These are phyloP conservation scores for Solanum raphanifolium DNA, from an alignment of 257 asterid genomes.

Conservation along the genomic window DNA sequence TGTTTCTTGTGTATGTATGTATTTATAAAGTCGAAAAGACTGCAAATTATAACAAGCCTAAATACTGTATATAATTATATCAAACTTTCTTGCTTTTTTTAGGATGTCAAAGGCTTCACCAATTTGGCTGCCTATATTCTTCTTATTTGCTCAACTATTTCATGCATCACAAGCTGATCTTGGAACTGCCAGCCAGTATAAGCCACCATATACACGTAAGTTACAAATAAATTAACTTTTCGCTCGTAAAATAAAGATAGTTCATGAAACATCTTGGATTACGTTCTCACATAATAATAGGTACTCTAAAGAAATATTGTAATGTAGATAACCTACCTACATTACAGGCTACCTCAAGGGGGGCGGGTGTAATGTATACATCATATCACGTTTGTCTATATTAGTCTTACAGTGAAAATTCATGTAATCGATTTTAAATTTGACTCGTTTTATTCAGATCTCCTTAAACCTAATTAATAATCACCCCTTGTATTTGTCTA, in stretches of 20 bases:
- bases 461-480: neutral
- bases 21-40: neutral
- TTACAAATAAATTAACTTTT: neutral
- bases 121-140: slow-evolving; percentile 3
- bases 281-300: neutral
- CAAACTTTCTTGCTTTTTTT: neutral
- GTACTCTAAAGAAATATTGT: neutral
- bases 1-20: neutral
- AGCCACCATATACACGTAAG: slow-evolving; percentile 70
- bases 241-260: neutral
- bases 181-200: slow-evolving; percentile 50
- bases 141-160: slow-evolving; percentile 4
- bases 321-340: neutral
- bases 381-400: neutral
- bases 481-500: neutral
- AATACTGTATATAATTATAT: neutral
- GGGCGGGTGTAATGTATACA: neutral
- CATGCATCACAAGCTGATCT: slow-evolving; percentile 33
- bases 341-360: neutral
- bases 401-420: neutral
- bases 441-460: neutral
- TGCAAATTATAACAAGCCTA: neutral
- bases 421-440: neutral
- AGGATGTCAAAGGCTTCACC: neutral
- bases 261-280: neutral